Conservation (phyloP, 2,329 filamentous ascomycete genomes). For the Neoscytalidium dimidiatum region DNA sequence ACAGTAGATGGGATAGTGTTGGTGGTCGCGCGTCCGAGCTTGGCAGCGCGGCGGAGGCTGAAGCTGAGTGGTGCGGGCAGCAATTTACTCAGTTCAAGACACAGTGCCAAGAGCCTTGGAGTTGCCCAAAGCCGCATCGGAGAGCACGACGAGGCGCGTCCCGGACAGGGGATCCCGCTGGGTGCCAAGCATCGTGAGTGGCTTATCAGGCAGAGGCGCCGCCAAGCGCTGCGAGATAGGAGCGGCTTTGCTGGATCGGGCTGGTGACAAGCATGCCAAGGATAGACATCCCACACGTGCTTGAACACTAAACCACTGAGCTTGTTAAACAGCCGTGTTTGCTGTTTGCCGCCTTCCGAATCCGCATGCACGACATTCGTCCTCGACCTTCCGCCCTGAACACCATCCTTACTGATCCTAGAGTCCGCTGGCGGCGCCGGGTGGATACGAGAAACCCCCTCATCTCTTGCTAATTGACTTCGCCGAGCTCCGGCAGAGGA, state of each 20-base stretch:
- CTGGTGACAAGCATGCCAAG: constrained; percentile 14
- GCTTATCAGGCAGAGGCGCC: constrained; percentile 1
- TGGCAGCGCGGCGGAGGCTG: not conserved
- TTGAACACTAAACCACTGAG: not conserved
- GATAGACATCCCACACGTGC: not conserved
- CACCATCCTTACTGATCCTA: not conserved
- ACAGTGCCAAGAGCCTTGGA: not conserved
- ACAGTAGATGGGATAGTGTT: not conserved
- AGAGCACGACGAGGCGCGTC: not conserved
- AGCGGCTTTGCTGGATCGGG: not conserved
- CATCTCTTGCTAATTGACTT: not conserved
- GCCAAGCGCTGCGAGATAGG: constrained; percentile 1
- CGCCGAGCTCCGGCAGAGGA: not conserved
- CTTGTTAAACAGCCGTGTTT: not conserved
- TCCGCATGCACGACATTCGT: not conserved
- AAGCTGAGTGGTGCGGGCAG: not conserved
- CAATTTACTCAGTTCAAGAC: constrained; percentile 1
- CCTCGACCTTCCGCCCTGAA: not conserved
- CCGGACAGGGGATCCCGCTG: not conserved
- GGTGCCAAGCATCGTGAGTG: not conserved
- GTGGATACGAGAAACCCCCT: not conserved
- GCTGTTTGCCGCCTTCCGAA: not conserved
- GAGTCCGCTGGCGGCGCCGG: not conserved
- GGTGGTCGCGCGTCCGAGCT: not conserved
- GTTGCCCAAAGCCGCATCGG: not conserved